These are phyloP conservation scores for Kwoniella sp. DNA, from an alignment of 768 basidiomycete genomes.

Conservation along the genomic window DNA sequence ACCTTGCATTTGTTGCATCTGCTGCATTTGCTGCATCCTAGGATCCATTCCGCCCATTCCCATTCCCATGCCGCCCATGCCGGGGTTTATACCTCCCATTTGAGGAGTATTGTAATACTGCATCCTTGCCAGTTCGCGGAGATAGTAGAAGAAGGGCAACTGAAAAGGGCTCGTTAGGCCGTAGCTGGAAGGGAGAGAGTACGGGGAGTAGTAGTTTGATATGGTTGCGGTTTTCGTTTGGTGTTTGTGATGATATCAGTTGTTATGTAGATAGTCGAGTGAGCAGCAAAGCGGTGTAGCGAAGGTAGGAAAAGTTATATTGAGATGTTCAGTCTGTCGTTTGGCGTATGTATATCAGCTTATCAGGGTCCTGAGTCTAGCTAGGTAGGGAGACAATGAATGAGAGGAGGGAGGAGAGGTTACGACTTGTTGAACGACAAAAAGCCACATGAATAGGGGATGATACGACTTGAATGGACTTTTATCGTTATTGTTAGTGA, in stretches of 20 bases:
- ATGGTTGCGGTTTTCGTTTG: neutral
- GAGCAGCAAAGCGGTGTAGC: neutral
- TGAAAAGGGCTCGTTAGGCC: slow-evolving; percentile 3
- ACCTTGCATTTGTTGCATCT: slow-evolving; percentile 15
- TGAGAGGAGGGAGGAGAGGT: neutral
- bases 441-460: neutral
- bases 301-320: neutral
- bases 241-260: neutral
- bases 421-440: neutral
- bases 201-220: neutral
- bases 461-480: no score
- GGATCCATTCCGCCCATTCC: slow-evolving; percentile 20
- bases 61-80: slow-evolving; percentile 15
- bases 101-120: slow-evolving; percentile 22
- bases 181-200: neutral
- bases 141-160: slow-evolving; percentile 16
- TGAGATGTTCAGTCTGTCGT: no score
- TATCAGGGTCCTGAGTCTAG: neutral
- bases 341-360: neutral
- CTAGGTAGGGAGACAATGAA: neutral
- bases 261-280: neutral
- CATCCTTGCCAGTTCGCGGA: slow-evolving; percentile 16
- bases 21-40: slow-evolving; percentile 20
- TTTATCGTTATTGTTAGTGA: neutral
- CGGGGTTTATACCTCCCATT: slow-evolving; percentile 11